phyloP scores from a whole-genome alignment of 2,329 filamentous ascomycete species.

The Ophiocordyceps camponoti-rufipedis region DNA sequence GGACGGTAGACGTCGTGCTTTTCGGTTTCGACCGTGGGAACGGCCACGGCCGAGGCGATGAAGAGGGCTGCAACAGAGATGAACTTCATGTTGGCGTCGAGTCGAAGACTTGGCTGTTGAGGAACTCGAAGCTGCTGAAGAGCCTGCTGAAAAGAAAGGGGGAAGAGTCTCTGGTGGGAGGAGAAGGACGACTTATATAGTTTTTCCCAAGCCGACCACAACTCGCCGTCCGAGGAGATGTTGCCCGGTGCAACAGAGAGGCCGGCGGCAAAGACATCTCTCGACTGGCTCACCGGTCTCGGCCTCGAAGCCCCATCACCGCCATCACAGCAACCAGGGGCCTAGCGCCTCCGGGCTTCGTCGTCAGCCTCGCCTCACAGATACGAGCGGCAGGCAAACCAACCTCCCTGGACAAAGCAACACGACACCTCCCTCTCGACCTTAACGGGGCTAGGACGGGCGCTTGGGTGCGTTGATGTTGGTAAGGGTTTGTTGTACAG shows the following conservation, averaged over 20 bases:
- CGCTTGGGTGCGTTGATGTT: no score
- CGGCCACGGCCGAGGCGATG: neutral
- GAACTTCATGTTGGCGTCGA: neutral
- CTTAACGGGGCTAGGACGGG: no score
- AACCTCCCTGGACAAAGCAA: neutral
- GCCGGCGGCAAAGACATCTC: no score
- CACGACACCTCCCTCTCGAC: neutral
- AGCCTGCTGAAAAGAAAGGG: neutral
- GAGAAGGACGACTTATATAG: neutral
- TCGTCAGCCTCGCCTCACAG: neutral
- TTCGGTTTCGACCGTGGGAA: neutral
- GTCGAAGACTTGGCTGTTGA: neutral
- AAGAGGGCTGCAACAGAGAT: neutral
- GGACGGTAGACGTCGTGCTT: neutral
- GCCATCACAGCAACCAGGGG: no score
- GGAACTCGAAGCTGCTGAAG: neutral
- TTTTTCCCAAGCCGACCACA: no score
- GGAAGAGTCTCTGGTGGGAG: neutral
- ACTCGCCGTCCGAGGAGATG: no score
- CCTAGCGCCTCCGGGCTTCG: neutral
- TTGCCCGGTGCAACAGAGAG: no score
- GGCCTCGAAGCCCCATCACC: no score
- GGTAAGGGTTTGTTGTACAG: no score
- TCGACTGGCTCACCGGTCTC: no score
- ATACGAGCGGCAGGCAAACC: neutral